Percentiles rank a stretch among this genome's conserved stretches.
Conservation (phyloP, 768 basidiomycete genomes). For the Tricholoma sp. region DNA sequence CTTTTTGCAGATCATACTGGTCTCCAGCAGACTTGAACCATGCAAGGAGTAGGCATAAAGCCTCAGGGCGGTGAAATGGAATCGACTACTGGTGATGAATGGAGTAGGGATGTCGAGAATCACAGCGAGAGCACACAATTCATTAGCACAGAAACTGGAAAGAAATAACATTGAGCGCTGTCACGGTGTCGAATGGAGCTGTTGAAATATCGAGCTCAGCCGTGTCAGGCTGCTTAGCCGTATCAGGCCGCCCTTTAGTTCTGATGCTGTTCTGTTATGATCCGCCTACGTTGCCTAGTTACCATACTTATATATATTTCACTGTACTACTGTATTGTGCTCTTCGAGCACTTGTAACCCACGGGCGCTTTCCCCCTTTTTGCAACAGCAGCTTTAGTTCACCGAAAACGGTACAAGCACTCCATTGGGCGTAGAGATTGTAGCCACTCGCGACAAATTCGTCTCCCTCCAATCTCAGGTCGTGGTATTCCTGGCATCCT, state of each 20-base stretch:
- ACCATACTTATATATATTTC: too few species aligned
- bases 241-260: too few species aligned
- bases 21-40: neutral
- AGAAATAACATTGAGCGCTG: too few species aligned
- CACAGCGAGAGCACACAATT: neutral
- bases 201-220: too few species aligned
- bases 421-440: neutral
- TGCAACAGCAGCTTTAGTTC: too few species aligned
- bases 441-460: neutral
- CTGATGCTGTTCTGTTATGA: too few species aligned
- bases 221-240: too few species aligned
- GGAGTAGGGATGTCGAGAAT: neutral
- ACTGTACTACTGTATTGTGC: too few species aligned
- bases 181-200: too few species aligned
- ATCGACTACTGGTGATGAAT: neutral
- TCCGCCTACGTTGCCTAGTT: too few species aligned
- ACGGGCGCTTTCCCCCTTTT: too few species aligned
- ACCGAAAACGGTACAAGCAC: neutral
- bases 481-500: neutral
- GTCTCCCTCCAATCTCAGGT: neutral
- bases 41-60: neutral
- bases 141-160: neutral
- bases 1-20: neutral
- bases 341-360: too few species aligned
- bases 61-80: neutral